A percentile compares a stretch with the other conserved stretches of the same genome.
phyloP scores from a whole-genome alignment of 169 alveolate genomes.

The Plasmodium vivax region DNA sequence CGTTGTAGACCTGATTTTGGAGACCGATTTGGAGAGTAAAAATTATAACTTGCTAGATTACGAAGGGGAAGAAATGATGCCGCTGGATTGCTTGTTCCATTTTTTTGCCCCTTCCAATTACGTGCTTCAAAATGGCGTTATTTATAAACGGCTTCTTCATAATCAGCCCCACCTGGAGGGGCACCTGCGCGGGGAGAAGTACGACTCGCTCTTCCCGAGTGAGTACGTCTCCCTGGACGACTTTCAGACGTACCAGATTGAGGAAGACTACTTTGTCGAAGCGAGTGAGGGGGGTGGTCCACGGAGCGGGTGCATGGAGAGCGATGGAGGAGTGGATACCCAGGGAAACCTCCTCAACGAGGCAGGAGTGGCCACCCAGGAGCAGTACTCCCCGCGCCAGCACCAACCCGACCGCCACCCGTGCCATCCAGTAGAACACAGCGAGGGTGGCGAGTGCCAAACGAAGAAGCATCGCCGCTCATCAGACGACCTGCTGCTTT shows the following conservation, averaged over 20 bases:
- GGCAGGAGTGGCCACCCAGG: not conserved
- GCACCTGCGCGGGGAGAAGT: not conserved
- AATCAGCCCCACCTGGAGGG: not conserved
- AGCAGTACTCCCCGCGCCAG: not conserved
- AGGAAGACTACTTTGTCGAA: not conserved
- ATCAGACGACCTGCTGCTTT: not conserved
- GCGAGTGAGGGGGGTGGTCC: not conserved
- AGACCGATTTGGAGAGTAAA: conserved; percentile 44
- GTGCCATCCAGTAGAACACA: not conserved
- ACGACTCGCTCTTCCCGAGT: conserved; percentile 24
- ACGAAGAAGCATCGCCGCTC: not conserved
- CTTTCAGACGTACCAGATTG: not conserved
- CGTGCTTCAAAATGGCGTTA: conserved; percentile 10
- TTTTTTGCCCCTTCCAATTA: conserved; percentile 67
- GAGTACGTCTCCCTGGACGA: conserved; percentile 5
- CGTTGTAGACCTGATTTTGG: conserved; percentile 50
- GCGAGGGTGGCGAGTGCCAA: not conserved
- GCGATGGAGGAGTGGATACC: not conserved
- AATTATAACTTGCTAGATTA: conserved; percentile 56
- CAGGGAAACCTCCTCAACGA: not conserved
- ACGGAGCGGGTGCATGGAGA: not conserved
- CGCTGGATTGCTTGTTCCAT: conserved; percentile 42
- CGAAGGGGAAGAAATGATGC: conserved; percentile 34
- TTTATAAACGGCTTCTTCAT: conserved; percentile 31
- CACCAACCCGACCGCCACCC: not conserved